A percentile compares a stretch with the other conserved stretches of the same genome.
Conservation (phyloP, 805 yeast genomes). For the Geotrichum ghanense region DNA sequence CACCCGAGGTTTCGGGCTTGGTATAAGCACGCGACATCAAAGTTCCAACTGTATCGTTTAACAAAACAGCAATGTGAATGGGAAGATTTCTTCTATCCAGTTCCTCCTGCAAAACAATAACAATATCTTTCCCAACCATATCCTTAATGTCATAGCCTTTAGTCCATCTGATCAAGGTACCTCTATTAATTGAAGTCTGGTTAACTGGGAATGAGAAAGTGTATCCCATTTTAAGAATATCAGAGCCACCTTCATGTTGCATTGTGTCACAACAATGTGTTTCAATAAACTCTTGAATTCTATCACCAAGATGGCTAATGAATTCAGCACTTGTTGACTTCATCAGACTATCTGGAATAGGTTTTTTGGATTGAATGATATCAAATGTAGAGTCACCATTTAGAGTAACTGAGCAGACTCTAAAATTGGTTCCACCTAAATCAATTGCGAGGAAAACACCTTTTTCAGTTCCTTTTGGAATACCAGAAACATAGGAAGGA, state of each 20-base stretch:
- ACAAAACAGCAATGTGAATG: conserved; percentile 65
- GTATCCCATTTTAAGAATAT: conserved; percentile 67
- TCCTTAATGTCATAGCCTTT: conserved; percentile 87
- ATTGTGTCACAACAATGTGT: conserved; percentile 35
- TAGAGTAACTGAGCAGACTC: conserved; percentile 81
- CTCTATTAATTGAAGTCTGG: conserved; percentile 70
- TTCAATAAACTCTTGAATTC: conserved; percentile 52
- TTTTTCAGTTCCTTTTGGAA: conserved; percentile 76
- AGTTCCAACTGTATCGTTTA: conserved; percentile 95
- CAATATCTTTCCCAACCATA: conserved; percentile 77
- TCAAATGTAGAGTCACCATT: conserved; percentile 54
- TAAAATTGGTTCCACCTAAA: conserved; percentile 90
- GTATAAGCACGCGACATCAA: conserved; percentile 79
- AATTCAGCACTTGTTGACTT: conserved; percentile 51
- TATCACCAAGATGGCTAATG: conserved; percentile 63
- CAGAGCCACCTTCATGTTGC: conserved; percentile 18
- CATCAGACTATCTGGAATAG: conserved; percentile 71
- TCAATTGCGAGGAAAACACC: conserved; percentile 87
- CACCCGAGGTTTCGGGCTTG: conserved; percentile 40
- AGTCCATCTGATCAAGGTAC: conserved; percentile 88
- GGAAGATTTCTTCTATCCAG: conserved; percentile 49
- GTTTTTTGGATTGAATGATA: conserved; percentile 63
- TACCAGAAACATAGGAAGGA: conserved; percentile 76
- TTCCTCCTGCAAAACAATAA: conserved; percentile 56
- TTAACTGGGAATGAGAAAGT: conserved; percentile 90